Base-by-base conservation (phyloP, 2,329 filamentous ascomycete species). In the Botrytis porri region DNA sequence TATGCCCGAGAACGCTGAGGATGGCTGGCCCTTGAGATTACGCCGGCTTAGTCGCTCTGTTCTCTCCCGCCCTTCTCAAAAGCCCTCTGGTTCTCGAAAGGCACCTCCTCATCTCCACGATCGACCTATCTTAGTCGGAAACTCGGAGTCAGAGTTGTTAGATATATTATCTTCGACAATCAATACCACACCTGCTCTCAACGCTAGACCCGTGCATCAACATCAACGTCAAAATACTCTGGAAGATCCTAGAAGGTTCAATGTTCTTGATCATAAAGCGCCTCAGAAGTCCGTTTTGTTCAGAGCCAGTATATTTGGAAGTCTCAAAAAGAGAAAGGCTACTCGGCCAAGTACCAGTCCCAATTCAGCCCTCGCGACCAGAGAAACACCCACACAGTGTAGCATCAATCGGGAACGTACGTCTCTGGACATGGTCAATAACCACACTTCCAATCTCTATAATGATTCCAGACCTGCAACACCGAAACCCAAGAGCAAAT, bases 161-260 rank as follows among this genome's bases (percentile, higher is more conserved):
- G 25, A 54, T 29, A 67, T 67, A 14, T 25, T 67, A 22, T 67
- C 64, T 9, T 67, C 64, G 14, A 54, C 45, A 14, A 22, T 67
- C 25, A 67, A 54, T 35, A 67, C 64, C 45, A 67, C 45, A 54
- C 35, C 64, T 20, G 64, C 35, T 16, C 22, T 41, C 16, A 54
- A 39, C 35, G 64, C 35, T 37, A 29, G 25, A 39, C 25, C 45
- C 20, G 32, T 20, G n/a, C 18, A 54, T 29, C 32, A 39, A 39
- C 45, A 67, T 29, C 35, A 39, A 54, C 64, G 64, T 22, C 45
- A 67, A 54, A 67, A 39, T 25, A 67, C 45, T 18, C 37, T 67
- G 5, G 45, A 67, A 54, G 64, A 67, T 54, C 64, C 64, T 29
- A 67, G 45, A 39, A 39, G 64, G 12, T 67, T 67, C n/a, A 67